These are phyloP conservation scores for Helminthosporium solani DNA, from an alignment of 2,329 filamentous ascomycete genomes.

Conservation along the genomic window DNA sequence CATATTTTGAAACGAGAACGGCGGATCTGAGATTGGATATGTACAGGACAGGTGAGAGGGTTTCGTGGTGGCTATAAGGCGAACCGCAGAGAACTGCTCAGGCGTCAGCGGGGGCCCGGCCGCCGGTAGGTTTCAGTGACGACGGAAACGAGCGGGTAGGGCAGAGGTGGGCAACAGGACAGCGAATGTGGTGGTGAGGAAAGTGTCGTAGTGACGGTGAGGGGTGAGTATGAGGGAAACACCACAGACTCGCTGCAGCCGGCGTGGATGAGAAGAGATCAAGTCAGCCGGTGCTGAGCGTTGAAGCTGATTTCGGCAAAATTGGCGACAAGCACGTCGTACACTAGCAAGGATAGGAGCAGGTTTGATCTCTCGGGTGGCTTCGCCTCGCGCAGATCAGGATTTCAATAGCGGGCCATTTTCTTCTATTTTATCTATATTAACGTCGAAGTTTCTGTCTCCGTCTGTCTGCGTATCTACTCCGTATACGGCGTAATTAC, in stretches of 20 bases:
- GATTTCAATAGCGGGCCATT: slow-evolving; percentile 5
- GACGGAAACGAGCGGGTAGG: slow-evolving; percentile 2
- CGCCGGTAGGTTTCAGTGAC: background rate
- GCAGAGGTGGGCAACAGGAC: background rate
- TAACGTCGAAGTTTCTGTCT: too few relatives aligned
- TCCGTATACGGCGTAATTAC: too few relatives aligned
- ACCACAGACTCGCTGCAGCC: background rate
- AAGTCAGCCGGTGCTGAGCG: slow-evolving; percentile 4
- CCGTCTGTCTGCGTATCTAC: too few relatives aligned
- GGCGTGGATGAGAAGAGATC: background rate
- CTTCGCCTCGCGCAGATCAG: slow-evolving; percentile 24
- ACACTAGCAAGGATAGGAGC: slow-evolving; percentile 29
- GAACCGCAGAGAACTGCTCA: background rate
- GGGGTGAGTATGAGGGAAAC: background rate
- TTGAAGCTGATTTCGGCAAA: slow-evolving; percentile 25
- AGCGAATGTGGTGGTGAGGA: slow-evolving; percentile 7
- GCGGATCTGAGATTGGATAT: background rate
- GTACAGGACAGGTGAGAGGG: too few relatives aligned
- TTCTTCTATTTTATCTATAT: slow-evolving; percentile 3
- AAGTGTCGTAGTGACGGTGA: slow-evolving; percentile 11
- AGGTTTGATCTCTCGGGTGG: slow-evolving; percentile 23
- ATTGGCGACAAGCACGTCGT: slow-evolving; percentile 16
- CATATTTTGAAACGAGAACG: slow-evolving; percentile 5
- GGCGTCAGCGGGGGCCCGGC: slow-evolving; percentile 8
- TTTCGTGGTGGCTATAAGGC: too few relatives aligned